Percentiles rank a stretch among this genome's conserved stretches.
Conservation (phyloP, 1,284 basidiomycete species). For the Vanrija pseudolonga region DNA sequence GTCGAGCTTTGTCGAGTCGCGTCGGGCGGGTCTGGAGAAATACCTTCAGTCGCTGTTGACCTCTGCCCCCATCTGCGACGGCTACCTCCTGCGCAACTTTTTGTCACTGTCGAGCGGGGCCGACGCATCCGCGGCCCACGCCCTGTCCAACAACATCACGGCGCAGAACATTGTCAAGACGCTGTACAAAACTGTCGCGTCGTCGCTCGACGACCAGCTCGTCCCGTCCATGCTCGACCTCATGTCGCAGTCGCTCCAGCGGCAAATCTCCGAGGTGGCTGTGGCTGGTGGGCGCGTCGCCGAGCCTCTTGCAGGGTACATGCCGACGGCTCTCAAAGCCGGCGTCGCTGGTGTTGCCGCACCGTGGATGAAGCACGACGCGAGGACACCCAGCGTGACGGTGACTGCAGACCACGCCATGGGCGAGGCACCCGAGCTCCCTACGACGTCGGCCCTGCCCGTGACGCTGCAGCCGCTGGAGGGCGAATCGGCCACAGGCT, state of each 20-base stretch:
- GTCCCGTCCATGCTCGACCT: conserved; percentile 91
- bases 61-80: conserved; percentile 73
- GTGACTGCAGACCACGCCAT: neutral
- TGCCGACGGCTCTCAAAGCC: conserved; percentile 57
- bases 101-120: conserved; percentile 59
- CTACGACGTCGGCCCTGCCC: conserved; percentile 54
- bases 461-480: conserved; percentile 65
- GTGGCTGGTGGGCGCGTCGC: conserved; percentile 76
- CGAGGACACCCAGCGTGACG: neutral
- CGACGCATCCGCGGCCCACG: neutral
- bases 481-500: conserved; percentile 76
- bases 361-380: neutral
- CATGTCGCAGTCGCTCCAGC: conserved; percentile 62
- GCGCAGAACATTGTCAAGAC: conserved; percentile 70
- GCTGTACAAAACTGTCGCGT: conserved; percentile 80
- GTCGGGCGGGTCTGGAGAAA: conserved; percentile 74
- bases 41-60: conserved; percentile 77
- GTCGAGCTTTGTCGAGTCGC: conserved; percentile 71
- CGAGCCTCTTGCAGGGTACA: conserved; percentile 49
- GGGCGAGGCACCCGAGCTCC: conserved; percentile 21
- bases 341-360: neutral
- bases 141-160: conserved; percentile 53
- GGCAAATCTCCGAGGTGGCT: conserved; percentile 81
- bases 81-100: conserved; percentile 76
- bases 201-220: conserved; percentile 89